phyloP scores from a whole-genome alignment of 2,329 filamentous ascomycete species.

The Blastomyces percursus region DNA sequence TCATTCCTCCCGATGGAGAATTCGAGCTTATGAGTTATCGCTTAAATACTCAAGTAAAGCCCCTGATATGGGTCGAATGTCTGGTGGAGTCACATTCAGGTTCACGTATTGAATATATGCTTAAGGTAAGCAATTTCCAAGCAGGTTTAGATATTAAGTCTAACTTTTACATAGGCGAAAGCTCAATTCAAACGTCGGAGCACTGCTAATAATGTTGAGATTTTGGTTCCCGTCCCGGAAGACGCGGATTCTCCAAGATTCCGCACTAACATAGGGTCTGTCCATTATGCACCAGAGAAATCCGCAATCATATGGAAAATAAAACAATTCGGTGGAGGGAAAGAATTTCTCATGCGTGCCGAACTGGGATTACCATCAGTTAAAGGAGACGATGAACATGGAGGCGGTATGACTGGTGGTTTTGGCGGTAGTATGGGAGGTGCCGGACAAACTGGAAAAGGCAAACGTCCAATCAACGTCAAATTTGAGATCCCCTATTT shows the following conservation, averaged over 20 bases:
- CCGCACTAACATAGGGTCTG: constrained; percentile 91
- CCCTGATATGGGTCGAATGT: constrained; percentile 97
- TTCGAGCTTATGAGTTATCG: constrained; percentile 99
- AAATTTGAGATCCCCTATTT: constrained; percentile 99
- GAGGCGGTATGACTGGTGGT: constrained; percentile 93
- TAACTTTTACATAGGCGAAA: constrained; percentile 48
- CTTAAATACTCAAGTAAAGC: constrained; percentile 96
- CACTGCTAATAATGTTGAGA: constrained; percentile 98
- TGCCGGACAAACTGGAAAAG: constrained; percentile 64
- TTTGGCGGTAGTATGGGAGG: constrained; percentile 97
- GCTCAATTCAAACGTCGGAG: constrained; percentile 96
- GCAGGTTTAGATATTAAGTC: neutral
- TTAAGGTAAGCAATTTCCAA: constrained; percentile 50
- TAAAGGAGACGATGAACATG: constrained; percentile 86
- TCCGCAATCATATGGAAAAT: constrained; percentile 99
- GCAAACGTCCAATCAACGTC: constrained; percentile 93
- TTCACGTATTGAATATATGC: constrained; percentile 95
- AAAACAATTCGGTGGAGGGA: constrained; percentile 97
- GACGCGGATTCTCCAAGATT: constrained; percentile 94
- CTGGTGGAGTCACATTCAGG: constrained; percentile 93
- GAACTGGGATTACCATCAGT: constrained; percentile 91
- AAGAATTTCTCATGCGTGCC: constrained; percentile 97
- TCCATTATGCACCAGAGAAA: constrained; percentile 96
- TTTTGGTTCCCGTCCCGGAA: constrained; percentile 91
- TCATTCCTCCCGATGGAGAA: constrained; percentile 95